These are phyloP conservation scores for Ligustrum vulgare DNA, from an alignment of 257 asterid genomes.

Conservation along the genomic window DNA sequence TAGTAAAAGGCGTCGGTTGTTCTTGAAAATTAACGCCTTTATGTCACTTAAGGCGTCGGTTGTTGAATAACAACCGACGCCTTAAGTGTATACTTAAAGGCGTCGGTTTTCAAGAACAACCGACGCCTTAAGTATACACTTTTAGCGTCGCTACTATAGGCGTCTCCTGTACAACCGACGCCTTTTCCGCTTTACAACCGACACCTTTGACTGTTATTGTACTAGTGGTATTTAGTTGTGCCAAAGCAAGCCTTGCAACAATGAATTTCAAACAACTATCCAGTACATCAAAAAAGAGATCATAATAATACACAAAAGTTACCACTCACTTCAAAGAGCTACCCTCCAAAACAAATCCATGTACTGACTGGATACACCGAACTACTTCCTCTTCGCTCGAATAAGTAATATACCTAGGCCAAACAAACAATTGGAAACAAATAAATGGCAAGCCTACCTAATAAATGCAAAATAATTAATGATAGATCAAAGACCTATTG, in stretches of 20 bases:
- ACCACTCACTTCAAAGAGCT: slow-evolving; percentile 64
- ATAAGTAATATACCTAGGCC: slow-evolving; percentile 77
- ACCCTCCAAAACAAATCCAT: slow-evolving; percentile 84
- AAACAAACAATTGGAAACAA: slow-evolving; percentile 19
- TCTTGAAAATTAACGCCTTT: too few species aligned
- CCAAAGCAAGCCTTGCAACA: slow-evolving; percentile 88
- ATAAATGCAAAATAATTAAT: background rate
- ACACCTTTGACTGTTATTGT: too few species aligned
- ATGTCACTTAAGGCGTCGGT: too few species aligned
- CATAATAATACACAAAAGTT: background rate
- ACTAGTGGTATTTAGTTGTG: slow-evolving; percentile 87
- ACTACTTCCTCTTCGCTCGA: slow-evolving; percentile 90
- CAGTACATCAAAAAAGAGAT: background rate
- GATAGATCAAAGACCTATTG: background rate
- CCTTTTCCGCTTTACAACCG: too few species aligned
- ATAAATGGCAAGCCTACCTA: background rate
- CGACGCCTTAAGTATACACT: too few species aligned
- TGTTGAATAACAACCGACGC: too few species aligned
- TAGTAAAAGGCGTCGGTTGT: too few species aligned
- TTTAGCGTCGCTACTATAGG: too few species aligned
- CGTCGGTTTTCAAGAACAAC: too few species aligned
- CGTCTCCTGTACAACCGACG: too few species aligned
- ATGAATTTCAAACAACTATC: slow-evolving; percentile 23
- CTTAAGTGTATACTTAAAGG: too few species aligned
- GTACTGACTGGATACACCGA: slow-evolving; percentile 90